Percentiles rank a stretch among this genome's conserved stretches.
Evolutionary conservation across 352 stramenopile species (phyloP).

Genomic region (Phytophthora macrochlamydospora): DNA sequence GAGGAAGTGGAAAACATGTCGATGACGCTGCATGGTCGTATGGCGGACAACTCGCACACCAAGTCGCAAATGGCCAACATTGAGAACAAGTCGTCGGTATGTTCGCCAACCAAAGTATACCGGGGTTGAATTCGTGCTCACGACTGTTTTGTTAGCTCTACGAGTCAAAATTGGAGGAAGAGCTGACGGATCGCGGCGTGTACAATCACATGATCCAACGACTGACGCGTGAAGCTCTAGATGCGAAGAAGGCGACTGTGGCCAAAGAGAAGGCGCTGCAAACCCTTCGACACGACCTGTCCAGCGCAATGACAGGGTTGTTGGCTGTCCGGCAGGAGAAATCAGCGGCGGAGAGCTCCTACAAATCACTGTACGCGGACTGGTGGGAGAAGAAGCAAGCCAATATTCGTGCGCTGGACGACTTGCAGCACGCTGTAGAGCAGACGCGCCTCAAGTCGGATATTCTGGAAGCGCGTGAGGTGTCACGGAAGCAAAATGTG

Average conservation of each 20-base stretch:
- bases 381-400: conserved; percentile 80
- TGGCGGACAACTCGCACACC: conserved; percentile 55
- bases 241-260: conserved; percentile 67
- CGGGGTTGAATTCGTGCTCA: not conserved
- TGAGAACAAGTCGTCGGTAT: conserved; percentile 78
- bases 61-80: conserved; percentile 72
- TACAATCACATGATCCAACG: conserved; percentile 89
- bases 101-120: not conserved
- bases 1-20: conserved; percentile 82
- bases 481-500: conserved; percentile 77
- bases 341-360: conserved; percentile 57
- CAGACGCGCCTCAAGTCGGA: conserved; percentile 77
- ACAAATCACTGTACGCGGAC: conserved; percentile 69
- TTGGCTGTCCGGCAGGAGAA: conserved; percentile 75
- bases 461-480: conserved; percentile 76
- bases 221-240: conserved; percentile 59
- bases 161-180: conserved; percentile 79
- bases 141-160: conserved; percentile 47
- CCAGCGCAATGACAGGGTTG: conserved; percentile 52
- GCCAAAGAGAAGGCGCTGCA: conserved; percentile 68
- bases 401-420: conserved; percentile 72
- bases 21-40: conserved; percentile 67
- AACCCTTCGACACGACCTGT: conserved; percentile 61
- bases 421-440: conserved; percentile 78
- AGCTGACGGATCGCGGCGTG: conserved; percentile 67